Conservation (phyloP, 768 basidiomycete genomes). For the Rhodotorula diobovata region DNA sequence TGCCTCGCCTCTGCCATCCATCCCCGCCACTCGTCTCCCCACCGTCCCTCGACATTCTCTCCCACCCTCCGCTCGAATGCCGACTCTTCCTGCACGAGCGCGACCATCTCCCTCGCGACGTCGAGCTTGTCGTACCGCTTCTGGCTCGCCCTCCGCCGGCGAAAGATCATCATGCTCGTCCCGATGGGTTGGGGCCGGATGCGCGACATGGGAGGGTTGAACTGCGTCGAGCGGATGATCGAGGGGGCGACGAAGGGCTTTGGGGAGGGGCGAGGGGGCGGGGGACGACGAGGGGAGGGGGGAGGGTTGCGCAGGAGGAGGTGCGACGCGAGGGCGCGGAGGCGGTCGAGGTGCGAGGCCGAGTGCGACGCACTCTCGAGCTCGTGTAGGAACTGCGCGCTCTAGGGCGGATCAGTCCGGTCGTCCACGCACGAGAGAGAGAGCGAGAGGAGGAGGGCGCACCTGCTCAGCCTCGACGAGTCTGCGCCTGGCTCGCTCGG, state of each 20-base stretch:
- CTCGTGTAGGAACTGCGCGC: slow-evolving; percentile 11
- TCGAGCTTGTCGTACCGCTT: slow-evolving; percentile 49
- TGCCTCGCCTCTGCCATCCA: not conserved
- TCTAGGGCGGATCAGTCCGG: not conserved
- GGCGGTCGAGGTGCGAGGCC: not conserved
- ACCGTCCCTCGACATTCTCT: not conserved
- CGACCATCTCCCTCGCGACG: not conserved
- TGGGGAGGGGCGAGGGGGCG: not conserved
- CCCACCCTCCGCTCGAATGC: not conserved
- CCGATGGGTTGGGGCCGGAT: slow-evolving; percentile 70
- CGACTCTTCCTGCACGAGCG: not conserved
- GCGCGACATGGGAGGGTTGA: slow-evolving; percentile 69
- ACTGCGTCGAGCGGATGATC: slow-evolving; percentile 61
- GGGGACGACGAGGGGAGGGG: not conserved
- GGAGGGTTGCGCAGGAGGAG: not conserved
- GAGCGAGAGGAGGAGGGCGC: not conserved
- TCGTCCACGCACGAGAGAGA: not conserved
- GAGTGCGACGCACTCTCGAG: not conserved
- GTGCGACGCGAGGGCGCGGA: slow-evolving; percentile 6
- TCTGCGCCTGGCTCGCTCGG: not conserved
- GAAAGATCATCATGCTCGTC: slow-evolving; percentile 66
- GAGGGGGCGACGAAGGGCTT: slow-evolving; percentile 5
- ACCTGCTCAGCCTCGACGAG: slow-evolving; percentile 18
- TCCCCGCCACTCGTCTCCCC: slow-evolving; percentile 9
- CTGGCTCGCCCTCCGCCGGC: slow-evolving; percentile 52